phyloP scores from a whole-genome alignment of 495 filamentous ascomycete genomes.

The Penicillium paxilli region DNA sequence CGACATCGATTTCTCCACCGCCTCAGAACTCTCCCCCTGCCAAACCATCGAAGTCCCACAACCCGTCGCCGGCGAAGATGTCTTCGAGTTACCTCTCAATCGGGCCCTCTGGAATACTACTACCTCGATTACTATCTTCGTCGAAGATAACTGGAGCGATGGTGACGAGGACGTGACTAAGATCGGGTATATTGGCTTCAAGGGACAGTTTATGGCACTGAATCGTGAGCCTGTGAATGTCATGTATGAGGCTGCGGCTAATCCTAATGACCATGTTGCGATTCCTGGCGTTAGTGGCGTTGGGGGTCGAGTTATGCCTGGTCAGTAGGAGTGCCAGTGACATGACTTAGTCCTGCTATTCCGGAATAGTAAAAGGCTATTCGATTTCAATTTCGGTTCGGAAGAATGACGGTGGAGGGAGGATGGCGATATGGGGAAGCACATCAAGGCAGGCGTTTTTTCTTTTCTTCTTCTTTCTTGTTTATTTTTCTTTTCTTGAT shows the following conservation, averaged over 20 bases:
- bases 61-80: conserved; percentile 59
- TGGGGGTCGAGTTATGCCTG: conserved; percentile 42
- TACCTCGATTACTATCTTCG: conserved; percentile 75
- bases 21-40: conserved; percentile 65
- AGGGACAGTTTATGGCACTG: conserved; percentile 85
- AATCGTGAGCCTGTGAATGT: conserved; percentile 81
- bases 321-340: conserved; percentile 24
- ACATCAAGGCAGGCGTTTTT: neutral
- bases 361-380: no score
- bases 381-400: no score
- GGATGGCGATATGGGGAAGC: no score
- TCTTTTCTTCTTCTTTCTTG: neutral
- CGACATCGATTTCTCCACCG: conserved; percentile 79
- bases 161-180: conserved; percentile 75
- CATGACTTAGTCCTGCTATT: no score
- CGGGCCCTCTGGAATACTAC: conserved; percentile 86
- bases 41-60: conserved; percentile 79
- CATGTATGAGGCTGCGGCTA: conserved; percentile 90
- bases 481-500: no score
- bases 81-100: conserved; percentile 83
- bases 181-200: conserved; percentile 85
- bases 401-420: no score
- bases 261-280: conserved; percentile 77
- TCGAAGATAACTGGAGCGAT: conserved; percentile 64
- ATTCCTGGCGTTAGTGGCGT: conserved; percentile 47